Conservation (phyloP, 768 basidiomycete species). For the Mycena epipterygia region DNA sequence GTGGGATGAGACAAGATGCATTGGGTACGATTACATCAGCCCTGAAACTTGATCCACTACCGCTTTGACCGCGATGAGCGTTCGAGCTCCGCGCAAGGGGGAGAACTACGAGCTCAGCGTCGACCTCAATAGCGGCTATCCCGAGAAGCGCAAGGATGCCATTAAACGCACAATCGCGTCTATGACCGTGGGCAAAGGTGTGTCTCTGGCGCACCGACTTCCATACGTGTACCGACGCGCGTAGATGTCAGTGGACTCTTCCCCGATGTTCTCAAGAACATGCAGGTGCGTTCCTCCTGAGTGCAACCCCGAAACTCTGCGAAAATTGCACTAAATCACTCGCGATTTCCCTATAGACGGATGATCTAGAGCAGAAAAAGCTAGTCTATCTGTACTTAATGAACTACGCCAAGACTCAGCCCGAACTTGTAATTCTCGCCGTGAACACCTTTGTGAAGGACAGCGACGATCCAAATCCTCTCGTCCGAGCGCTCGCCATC, state of each 20-base stretch:
- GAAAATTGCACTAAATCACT: too few relatives aligned
- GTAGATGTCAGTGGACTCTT: conserved; percentile 94
- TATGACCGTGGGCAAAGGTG: conserved; percentile 99
- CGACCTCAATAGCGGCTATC: conserved; percentile 92
- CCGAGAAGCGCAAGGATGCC: conserved; percentile 96
- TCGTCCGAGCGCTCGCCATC: conserved; percentile 95
- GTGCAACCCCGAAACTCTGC: too few relatives aligned
- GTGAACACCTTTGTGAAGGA: conserved; percentile 99
- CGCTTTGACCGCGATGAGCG: not conserved
- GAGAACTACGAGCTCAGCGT: conserved; percentile 70
- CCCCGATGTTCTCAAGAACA: conserved; percentile 98
- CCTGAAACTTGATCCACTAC: not conserved
- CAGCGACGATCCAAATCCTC: conserved; percentile 95
- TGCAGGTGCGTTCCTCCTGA: too few relatives aligned
- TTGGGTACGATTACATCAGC: too few relatives aligned
- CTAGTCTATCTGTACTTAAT: conserved; percentile 99
- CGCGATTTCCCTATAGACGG: too few relatives aligned
- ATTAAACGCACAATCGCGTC: conserved; percentile 98
- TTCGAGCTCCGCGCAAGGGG: conserved; percentile 70
- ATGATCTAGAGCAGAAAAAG: conserved; percentile 99
- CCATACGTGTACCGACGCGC: not conserved
- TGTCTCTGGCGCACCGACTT: not conserved
- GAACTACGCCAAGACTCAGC: conserved; percentile 99
- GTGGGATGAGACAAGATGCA: too few relatives aligned
- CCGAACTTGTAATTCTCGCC: conserved; percentile 88